These are phyloP conservation scores for Polyporus arcularius DNA, from an alignment of 768 basidiomycete genomes.

Conservation along the genomic window DNA sequence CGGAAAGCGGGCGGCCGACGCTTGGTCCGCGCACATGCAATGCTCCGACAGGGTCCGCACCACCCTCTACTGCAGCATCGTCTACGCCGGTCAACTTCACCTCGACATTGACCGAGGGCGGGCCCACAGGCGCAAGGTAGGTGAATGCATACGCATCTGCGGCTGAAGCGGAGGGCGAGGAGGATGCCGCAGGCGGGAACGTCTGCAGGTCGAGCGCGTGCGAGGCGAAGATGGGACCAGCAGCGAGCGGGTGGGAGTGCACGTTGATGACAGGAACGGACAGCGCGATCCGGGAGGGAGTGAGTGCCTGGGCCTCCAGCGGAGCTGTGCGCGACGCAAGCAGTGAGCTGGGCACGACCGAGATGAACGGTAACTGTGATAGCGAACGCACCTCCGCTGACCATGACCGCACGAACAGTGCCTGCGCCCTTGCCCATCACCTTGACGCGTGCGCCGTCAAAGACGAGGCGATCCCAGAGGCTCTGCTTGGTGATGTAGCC, in stretches of 20 bases:
- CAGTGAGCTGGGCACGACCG: neutral
- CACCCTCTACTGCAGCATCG: conserved; percentile 64
- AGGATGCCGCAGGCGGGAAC: conserved; percentile 41
- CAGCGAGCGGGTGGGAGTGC: conserved; percentile 60
- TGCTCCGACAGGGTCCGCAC: conserved; percentile 63
- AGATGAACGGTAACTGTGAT: neutral
- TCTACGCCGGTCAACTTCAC: conserved; percentile 72
- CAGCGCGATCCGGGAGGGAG: conserved; percentile 69
- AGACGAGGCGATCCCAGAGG: conserved; percentile 82
- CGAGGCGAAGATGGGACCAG: conserved; percentile 79
- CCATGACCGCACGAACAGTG: conserved; percentile 65
- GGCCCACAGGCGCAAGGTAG: conserved; percentile 60
- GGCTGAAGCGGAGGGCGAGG: conserved; percentile 12
- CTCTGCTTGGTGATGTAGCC: conserved; percentile 79
- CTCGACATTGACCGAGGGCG: conserved; percentile 86
- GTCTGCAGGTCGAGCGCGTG: conserved; percentile 87
- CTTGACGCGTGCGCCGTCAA: conserved; percentile 62
- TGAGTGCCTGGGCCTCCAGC: conserved; percentile 50
- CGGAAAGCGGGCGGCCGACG: conserved; percentile 55
- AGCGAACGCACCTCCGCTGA: conserved; percentile 63
- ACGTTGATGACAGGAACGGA: conserved; percentile 75
- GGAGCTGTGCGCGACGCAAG: conserved; percentile 39
- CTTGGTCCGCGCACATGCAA: conserved; percentile 73
- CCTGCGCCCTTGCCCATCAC: conserved; percentile 62
- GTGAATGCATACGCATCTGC: conserved; percentile 38